A percentile compares a stretch with the other conserved stretches of the same genome.
phyloP scores from a whole-genome alignment of 2,329 filamentous ascomycete species.

The Botryotinia calthae region DNA sequence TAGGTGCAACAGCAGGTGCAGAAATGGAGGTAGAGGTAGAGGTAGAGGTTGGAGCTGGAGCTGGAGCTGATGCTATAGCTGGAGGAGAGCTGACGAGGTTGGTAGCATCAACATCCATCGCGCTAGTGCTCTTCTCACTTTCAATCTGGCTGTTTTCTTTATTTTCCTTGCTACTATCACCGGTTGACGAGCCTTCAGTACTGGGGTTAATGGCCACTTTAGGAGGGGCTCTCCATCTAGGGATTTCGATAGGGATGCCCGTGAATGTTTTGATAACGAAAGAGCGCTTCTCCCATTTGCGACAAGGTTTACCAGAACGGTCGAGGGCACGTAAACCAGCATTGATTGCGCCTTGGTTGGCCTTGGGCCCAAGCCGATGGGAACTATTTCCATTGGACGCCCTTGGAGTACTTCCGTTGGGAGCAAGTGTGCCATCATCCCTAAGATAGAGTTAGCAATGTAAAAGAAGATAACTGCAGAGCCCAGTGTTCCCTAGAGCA shows the following conservation, averaged over 20 bases:
- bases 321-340: conserved; percentile 92
- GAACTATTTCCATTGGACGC: conserved; percentile 41
- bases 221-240: conserved; percentile 77
- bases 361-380: conserved; percentile 92
- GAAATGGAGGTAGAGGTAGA: neutral
- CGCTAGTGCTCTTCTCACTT: conserved; percentile 58
- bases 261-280: conserved; percentile 92
- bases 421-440: conserved; percentile 62
- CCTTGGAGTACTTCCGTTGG: conserved; percentile 46
- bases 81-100: conserved; percentile 47
- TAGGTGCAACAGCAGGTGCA: neutral
- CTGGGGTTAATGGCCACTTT: conserved; percentile 49
- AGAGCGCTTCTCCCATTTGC: conserved; percentile 81
- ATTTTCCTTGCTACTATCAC: conserved; percentile 61
- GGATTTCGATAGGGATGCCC: conserved; percentile 76
- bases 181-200: conserved; percentile 46
- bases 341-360: conserved; percentile 96
- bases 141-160: conserved; percentile 57
- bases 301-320: conserved; percentile 85
- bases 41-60: conserved; percentile 30
- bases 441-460: conserved; percentile 44
- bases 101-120: conserved; percentile 55
- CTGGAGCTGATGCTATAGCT: conserved; percentile 40
- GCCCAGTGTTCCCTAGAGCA: neutral
- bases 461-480: conserved; percentile 14